Base-by-base conservation (phyloP, 139 green algal genomes). In the Auxenochlorella pyrenoidosa region DNA sequence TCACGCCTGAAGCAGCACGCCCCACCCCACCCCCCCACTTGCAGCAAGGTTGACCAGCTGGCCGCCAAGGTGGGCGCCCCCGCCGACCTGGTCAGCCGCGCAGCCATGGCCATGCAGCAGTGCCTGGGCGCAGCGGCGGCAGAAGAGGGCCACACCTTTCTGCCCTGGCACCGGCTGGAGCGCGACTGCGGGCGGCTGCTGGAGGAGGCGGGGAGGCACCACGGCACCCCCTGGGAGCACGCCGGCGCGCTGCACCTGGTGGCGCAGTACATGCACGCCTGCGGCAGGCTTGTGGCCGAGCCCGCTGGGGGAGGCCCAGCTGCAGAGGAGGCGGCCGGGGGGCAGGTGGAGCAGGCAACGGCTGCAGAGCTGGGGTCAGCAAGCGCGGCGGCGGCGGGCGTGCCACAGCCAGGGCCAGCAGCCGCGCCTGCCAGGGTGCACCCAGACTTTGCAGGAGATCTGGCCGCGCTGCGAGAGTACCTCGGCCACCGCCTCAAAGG, bases 71-170 rank as follows among this genome's bases (percentile, higher is more conserved):
- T 94, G 51, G 88, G 79, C 19, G 47, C 78, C 10, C 32, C 72
- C 5, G 6, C 76, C 0, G 72, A 93, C 44, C 65, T 94, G 34
- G 71, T 87, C 38, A 92, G 89, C 80, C 70, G 92, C 2, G 84
- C 38, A 8, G 76, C 58, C 26, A 44, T 77, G 47, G 92, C 88
- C 19, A 58, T 95, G n/a, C 36, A 66, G n/a, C 36, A 90, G 13
- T 82, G 72, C 40, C 82, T 95, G 58, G 26, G 36, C 0, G n/a
- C 76, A 5, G 92, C 87, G 1, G 84, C 86, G 5, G 28, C 59
- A 18, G 66, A 76, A 41, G 79, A 87, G n/a, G 93, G 93, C 3
- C 93, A 95, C 86, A 80, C 82, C 54, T 93, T 93, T 86, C 78
- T 94, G 51, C 75, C 87, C 21, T 95, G 91, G 93, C 34, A 44